Conservation (phyloP, 441 rosid genomes). For the Bocquillonia castaneifolia region DNA sequence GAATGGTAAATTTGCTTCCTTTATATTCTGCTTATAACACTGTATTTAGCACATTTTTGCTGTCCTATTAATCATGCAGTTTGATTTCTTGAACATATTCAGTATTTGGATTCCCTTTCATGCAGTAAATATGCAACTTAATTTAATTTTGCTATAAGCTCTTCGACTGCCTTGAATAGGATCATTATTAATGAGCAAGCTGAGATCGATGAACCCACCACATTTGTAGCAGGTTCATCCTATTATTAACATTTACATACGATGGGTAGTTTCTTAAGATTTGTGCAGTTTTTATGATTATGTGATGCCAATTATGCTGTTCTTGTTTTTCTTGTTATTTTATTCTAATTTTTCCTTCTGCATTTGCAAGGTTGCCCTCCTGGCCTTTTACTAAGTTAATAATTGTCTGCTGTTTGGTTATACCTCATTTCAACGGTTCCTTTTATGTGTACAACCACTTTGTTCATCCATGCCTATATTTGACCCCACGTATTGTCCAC, state of each 20-base stretch:
- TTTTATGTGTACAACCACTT: slow-evolving; percentile 36
- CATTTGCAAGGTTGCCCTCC: slow-evolving; percentile 29
- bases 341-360: background rate
- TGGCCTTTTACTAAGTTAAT: slow-evolving; percentile 41
- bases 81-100: background rate
- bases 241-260: too few relatives aligned
- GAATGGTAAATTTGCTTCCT: slow-evolving; percentile 26
- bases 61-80: too few relatives aligned
- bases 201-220: too few relatives aligned
- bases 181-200: too few relatives aligned
- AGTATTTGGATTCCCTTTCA: background rate
- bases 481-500: slow-evolving; percentile 22
- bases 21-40: background rate
- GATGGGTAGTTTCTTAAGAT: too few relatives aligned
- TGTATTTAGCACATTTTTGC: background rate
- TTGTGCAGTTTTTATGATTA: too few relatives aligned
- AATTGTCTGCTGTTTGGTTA: slow-evolving; percentile 30
- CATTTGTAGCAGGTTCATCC: too few relatives aligned
- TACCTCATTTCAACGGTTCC: slow-evolving; percentile 40
- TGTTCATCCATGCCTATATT: slow-evolving; percentile 30
- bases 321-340: background rate
- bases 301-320: too few relatives aligned
- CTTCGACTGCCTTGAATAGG: too few relatives aligned
- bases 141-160: too few relatives aligned
- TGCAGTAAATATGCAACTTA: too few relatives aligned